Evolutionary conservation across 345 rosid genomes (phyloP), one percentile per base, ranked within the genome.

Genomic region (Zanthoxylum bungeanum): DNA sequence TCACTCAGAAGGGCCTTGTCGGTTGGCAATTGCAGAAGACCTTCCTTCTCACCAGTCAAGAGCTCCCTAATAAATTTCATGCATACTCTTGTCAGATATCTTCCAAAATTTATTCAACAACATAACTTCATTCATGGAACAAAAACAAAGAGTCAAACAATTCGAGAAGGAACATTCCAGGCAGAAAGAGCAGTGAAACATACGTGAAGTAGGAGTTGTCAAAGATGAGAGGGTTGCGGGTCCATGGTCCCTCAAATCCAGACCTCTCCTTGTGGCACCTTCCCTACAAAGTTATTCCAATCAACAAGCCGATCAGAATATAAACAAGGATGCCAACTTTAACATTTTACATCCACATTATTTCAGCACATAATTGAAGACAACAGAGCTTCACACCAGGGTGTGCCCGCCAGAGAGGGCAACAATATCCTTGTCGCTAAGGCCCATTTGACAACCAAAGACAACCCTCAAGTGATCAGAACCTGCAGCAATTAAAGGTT

Each of bases 211-310:
- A 95, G 55, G 94, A 72, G 86, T 92, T 95, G 71, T 95, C 98
- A 58, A 95, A 95, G 58, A 91, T 87, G 9, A 91, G 91, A 21
- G 98, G 99, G 72, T 95, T 92, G 24, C 72, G 0, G 5, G 99
- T 95, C 99, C 99, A 95, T 14, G 98, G 76, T 49, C 98, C 99
- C 76, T 92, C 99, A 72, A 92, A 92, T 52, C 99, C 99, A 73
- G 99, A 95, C 75, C 99, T 85, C 73, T 95, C 99, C 81, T 86
- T 91, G 89, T 95, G 99, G 84, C 91, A 83, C 76, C 91, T 86
- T 73, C 99, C 99, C 99, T 92, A 76, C 9, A 78, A 27, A 52
- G 21, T 36, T 50, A 57, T 50, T 63, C 40, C 16, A 40, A 68
- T 1, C 51, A 58, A 8, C 9, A 19, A 37, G 49, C 28, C 11